phyloP scores from a whole-genome alignment of 208 protist species.

The Trypanosoma congolense region DNA sequence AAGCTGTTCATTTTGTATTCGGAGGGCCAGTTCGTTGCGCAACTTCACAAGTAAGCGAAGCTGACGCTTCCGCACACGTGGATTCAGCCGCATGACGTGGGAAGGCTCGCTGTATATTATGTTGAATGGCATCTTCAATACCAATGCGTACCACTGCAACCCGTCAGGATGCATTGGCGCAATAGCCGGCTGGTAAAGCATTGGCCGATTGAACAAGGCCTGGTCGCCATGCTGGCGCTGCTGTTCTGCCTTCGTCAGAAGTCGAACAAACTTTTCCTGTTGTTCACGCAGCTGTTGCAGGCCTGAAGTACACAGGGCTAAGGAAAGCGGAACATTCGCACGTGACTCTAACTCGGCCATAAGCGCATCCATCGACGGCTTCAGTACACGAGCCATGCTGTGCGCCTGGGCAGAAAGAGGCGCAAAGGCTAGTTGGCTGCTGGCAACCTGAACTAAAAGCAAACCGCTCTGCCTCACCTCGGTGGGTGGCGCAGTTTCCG shows the following conservation, averaged over 20 bases:
- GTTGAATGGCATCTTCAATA: constrained; percentile 5
- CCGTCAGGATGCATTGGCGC: constrained; percentile 18
- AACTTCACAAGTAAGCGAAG: constrained; percentile 20
- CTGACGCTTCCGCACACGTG: constrained; percentile 25
- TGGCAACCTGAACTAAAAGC: constrained; percentile 20
- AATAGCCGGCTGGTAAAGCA: neutral
- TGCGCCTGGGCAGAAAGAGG: constrained; percentile 16
- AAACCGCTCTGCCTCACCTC: constrained; percentile 15
- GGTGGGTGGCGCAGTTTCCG: neutral
- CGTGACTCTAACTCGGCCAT: constrained; percentile 11
- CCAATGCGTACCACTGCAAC: constrained; percentile 24
- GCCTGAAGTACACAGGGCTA: neutral
- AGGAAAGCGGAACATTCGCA: constrained; percentile 16
- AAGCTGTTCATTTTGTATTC: constrained; percentile 16
- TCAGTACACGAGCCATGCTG: constrained; percentile 12
- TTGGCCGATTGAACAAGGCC: neutral
- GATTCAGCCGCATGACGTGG: constrained; percentile 13
- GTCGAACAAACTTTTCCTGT: neutral
- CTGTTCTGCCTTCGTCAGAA: neutral
- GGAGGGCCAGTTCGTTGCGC: constrained; percentile 14
- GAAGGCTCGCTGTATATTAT: constrained; percentile 27
- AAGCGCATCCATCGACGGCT: constrained; percentile 4
- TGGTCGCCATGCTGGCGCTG: neutral
- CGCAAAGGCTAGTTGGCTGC: constrained; percentile 14
- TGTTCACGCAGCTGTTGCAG: neutral